Evolutionary conservation across 176 grass and related monocot genomes (phyloP), one percentile per base, ranked within the genome.

Genomic region (Olyra latifolia): DNA sequence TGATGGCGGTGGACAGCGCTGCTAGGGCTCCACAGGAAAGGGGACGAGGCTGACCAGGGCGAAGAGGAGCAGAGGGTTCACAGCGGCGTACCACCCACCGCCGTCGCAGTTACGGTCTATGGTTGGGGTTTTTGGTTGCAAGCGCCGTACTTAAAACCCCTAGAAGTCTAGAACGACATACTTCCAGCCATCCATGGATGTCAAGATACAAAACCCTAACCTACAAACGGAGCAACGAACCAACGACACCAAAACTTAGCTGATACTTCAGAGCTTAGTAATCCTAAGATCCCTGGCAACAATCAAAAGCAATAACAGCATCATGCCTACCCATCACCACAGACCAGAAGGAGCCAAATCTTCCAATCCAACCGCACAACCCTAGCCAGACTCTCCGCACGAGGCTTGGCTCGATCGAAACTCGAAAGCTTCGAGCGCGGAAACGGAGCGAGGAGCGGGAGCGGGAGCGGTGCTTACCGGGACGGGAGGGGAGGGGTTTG

Each of bases 391-490:
- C 35, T 38, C 32, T n/a, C 22, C 62, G 14, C 12, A 20, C 28
- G 4, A 53, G 41, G 5, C 47, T 32, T 67, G 35, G 35, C 28
- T 54, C 77, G n/a, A n/a, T n/a, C n/a, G n/a, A n/a, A n/a, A 15
- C 30, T 55, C 62, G n/a, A 22, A 22, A 41, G 14, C n/a, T 17
- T 67, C 47, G 49, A 41, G 63, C 53, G 20, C 7, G 17, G 74
- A 44, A 27, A 17, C 29, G 27, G 63, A 10, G 6, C 41, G 22
- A 0, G 29, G n/a, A 7, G 47, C 42, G 43, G 62, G 13, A 13
- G 38, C 4, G 2, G 25, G n/a, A n/a, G n/a, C n/a, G 54, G 46
- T 10, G 30, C 69, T 66, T 80, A 86, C 84, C 77, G n/a, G 76
- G 6, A 63, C 10, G 14, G 76, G 9, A 40, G 7, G 47, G 15